Conservation (phyloP, 345 rosid species). For the Euphorbia peplus region DNA sequence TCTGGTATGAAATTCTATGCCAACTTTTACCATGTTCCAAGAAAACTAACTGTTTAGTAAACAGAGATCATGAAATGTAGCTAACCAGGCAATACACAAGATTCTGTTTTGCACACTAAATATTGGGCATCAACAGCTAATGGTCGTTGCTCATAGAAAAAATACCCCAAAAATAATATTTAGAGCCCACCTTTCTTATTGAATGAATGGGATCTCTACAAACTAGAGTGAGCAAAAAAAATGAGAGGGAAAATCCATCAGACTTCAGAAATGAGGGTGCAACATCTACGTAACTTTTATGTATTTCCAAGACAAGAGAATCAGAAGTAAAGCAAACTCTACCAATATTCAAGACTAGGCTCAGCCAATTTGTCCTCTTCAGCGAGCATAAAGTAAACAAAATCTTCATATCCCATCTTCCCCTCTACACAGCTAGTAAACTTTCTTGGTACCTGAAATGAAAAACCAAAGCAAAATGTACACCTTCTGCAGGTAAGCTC, state of each 20-base stretch:
- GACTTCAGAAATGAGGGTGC: neutral
- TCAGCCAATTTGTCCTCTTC: slow-evolving; percentile 35
- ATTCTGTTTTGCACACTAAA: neutral
- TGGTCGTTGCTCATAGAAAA: neutral
- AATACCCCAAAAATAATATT: neutral
- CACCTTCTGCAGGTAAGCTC: neutral
- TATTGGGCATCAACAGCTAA: neutral
- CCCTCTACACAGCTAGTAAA: slow-evolving; percentile 32
- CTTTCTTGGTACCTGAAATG: slow-evolving; percentile 26
- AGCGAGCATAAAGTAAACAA: slow-evolving; percentile 31
- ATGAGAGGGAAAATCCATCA: neutral
- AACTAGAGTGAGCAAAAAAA: neutral
- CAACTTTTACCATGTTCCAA: no score
- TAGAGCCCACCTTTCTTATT: neutral
- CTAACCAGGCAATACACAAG: neutral
- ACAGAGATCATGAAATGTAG: neutral
- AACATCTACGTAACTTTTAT: neutral
- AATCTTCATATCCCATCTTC: slow-evolving; percentile 37
- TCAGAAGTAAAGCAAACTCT: neutral
- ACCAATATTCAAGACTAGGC: slow-evolving; percentile 34
- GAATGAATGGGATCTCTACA: neutral
- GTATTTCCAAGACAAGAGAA: neutral
- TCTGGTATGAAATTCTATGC: no score
- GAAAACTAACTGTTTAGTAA: neutral
- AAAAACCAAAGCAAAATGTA: neutral